A percentile compares a stretch with the other conserved stretches of the same genome.
Evolutionary conservation across 192 early-diverging fungal genomes (phyloP).

Genomic region (Chytriomyces sp.): DNA sequence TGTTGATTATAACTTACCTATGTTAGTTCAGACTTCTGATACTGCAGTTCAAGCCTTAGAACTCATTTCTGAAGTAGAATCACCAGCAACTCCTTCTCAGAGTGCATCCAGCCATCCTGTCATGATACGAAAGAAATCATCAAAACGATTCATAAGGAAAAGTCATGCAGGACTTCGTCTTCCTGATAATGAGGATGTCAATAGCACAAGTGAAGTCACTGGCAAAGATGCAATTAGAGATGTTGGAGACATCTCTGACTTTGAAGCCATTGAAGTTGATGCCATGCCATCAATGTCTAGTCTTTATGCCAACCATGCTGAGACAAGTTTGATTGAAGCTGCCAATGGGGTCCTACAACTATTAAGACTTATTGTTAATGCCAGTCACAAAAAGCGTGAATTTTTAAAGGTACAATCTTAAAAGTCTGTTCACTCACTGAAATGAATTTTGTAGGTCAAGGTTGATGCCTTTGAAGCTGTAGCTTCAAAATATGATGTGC

Average conservation of each 20-base stretch:
- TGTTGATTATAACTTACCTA: background rate
- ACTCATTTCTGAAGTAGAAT: background rate
- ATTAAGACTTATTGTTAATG: background rate
- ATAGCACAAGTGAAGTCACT: background rate
- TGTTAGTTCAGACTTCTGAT: background rate
- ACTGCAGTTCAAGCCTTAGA: background rate
- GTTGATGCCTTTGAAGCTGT: background rate
- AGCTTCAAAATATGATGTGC: background rate
- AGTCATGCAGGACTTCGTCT: background rate
- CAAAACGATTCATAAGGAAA: background rate
- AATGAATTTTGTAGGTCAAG: background rate
- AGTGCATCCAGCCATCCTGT: background rate
- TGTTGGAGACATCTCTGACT: background rate
- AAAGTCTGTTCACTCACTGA: background rate
- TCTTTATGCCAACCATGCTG: background rate
- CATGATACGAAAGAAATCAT: conserved; percentile 6
- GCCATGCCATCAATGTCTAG: background rate
- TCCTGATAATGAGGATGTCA: background rate
- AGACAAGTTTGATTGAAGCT: background rate
- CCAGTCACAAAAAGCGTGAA: background rate
- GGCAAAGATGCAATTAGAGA: background rate
- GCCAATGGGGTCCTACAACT: background rate
- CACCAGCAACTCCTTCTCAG: background rate
- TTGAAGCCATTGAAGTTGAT: background rate
- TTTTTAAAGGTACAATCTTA: background rate